phyloP scores from a whole-genome alignment of 805 yeast species.

The Candida silvicultrix region DNA sequence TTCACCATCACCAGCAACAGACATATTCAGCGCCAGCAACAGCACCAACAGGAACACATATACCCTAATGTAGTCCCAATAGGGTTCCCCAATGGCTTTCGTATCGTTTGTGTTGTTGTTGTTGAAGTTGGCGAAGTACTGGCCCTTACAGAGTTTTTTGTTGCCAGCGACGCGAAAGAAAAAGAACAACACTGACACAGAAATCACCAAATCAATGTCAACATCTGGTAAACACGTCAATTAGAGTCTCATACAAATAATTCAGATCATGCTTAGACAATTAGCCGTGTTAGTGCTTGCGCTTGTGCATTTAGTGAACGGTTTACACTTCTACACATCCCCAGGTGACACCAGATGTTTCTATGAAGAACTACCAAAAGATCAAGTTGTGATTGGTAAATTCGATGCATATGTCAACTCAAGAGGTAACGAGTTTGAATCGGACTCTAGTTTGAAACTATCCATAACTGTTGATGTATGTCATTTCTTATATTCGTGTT shows the following conservation, averaged over 20 bases:
- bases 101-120: too few relatives aligned
- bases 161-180: background rate
- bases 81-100: too few relatives aligned
- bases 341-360: constrained; percentile 80
- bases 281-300: background rate
- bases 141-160: background rate
- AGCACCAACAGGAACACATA: too few relatives aligned
- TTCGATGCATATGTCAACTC: constrained; percentile 60
- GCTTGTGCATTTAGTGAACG: constrained; percentile 5
- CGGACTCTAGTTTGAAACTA: constrained; percentile 50
- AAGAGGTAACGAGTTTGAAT: constrained; percentile 40
- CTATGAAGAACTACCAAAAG: constrained; percentile 69
- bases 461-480: constrained; percentile 62
- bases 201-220: background rate
- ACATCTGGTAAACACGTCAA: background rate
- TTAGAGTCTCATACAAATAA: background rate
- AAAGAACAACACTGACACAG: background rate
- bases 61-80: too few relatives aligned
- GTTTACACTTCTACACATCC: constrained; percentile 68
- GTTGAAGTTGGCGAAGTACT: background rate
- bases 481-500: constrained; percentile 8
- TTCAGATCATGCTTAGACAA: background rate
- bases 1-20: too few relatives aligned
- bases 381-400: constrained; percentile 75
- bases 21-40: too few relatives aligned